Evolutionary conservation across 176 grass and related monocot genomes (phyloP), one percentile per base, ranked within the genome.

Genomic region (Dendrocalamus sinicus): DNA sequence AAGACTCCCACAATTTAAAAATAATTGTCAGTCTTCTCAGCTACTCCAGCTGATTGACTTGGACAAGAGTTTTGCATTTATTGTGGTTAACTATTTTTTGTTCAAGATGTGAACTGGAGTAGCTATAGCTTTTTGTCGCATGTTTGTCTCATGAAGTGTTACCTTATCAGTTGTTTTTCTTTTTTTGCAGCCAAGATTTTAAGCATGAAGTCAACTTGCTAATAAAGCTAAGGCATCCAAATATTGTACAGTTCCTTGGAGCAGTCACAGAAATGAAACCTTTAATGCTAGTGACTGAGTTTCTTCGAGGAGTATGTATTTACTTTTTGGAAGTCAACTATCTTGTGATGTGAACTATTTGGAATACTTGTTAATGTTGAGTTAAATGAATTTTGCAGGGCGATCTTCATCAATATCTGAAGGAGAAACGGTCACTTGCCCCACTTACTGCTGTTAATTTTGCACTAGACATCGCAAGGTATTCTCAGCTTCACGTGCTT

Each of bases 161-260:
- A 37, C 65, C 60, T 89, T 72, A 82, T 37, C 6, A 52, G 47
- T 52, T 70, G 22, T 76, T 76, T n/a, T 78, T 26, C 45, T 58
- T 84, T 46, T 73, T 70, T 71, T 89, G 54, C 96, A 99, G 97
- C 75, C 97, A 96, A 83, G 97, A 99, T 90, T 99, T 99, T 86
- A 94, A 95, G 77, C 97, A 99, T 85, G 97, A 99, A 89, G 97
- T 99, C 48, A 99, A 96, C 79, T 87, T 99, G 79, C 88, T 99
- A 6, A 95, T 99, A 84, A 99, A 99, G 82, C 82, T 99, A 78
- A 91, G 97, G 46, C 97, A 99, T 94, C 97, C 97, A 83, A 99
- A 99, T 89, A 91, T 99, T 82, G 97, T 99, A 52, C 97, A 99
- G 81, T 99, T 99, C 84, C 97, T 99, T 90, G 97, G 97, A 78